Conservation (phyloP, 2,329 filamentous ascomycete genomes). For the Aspergillus novoparasiticus region DNA sequence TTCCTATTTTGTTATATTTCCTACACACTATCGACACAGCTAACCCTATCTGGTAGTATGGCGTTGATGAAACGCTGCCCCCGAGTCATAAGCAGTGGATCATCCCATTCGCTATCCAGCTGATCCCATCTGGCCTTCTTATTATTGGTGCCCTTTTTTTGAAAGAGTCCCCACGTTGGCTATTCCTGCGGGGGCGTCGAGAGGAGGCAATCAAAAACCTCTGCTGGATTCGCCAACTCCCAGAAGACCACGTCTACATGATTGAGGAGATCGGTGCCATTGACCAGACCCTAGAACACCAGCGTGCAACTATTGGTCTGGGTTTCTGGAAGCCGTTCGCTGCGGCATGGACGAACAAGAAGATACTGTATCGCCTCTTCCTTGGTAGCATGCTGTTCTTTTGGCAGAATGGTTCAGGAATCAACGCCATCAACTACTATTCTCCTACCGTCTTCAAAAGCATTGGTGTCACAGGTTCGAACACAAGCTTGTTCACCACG, state of each 20-base stretch:
- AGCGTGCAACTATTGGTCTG: slow-evolving; percentile 63
- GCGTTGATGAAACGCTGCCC: slow-evolving; percentile 47
- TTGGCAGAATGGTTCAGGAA: slow-evolving; percentile 76
- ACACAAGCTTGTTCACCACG: slow-evolving; percentile 65
- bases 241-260: slow-evolving; percentile 60
- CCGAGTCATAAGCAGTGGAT: slow-evolving; percentile 43
- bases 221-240: slow-evolving; percentile 45
- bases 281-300: slow-evolving; percentile 68
- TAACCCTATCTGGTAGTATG: slow-evolving; percentile 48
- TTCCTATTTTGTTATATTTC: slow-evolving; percentile 16
- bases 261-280: slow-evolving; percentile 72
- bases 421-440: slow-evolving; percentile 81
- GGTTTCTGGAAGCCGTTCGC: slow-evolving; percentile 76
- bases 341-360: slow-evolving; percentile 55
- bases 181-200: slow-evolving; percentile 68
- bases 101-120: slow-evolving; percentile 46
- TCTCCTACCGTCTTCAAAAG: slow-evolving; percentile 68
- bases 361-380: slow-evolving; percentile 71
- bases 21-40: not conserved
- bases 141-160: slow-evolving; percentile 63
- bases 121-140: slow-evolving; percentile 45
- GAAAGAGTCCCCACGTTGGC: slow-evolving; percentile 68
- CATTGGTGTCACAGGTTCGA: slow-evolving; percentile 64
- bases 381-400: slow-evolving; percentile 74
- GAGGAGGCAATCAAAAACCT: slow-evolving; percentile 64